Percentiles rank a stretch among this genome's conserved stretches.
Conservation (phyloP, 805 yeast genomes). For the Yarrowia osloensis region DNA sequence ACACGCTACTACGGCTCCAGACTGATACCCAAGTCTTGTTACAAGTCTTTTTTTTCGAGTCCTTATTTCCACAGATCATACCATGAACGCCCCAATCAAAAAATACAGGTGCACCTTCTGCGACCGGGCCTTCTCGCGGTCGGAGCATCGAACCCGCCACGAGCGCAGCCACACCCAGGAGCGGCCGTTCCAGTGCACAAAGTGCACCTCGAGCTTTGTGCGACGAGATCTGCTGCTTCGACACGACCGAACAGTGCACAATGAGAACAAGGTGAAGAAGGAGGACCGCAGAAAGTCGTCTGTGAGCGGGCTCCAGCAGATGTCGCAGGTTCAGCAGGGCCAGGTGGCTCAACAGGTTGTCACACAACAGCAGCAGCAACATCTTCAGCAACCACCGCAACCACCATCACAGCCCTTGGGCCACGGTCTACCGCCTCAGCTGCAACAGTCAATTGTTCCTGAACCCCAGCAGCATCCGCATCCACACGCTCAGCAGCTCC, state of each 20-base stretch:
- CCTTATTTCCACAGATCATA: background rate
- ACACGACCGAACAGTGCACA: slow-evolving; percentile 76
- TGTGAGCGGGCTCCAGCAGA: background rate
- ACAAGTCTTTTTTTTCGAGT: background rate
- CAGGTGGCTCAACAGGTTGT: background rate
- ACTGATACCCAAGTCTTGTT: slow-evolving; percentile 5
- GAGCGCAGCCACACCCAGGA: slow-evolving; percentile 80
- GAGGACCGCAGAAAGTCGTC: slow-evolving; percentile 11
- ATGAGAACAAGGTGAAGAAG: slow-evolving; percentile 19
- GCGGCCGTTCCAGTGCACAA: slow-evolving; percentile 73
- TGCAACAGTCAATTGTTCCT: background rate
- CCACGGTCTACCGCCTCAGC: background rate
- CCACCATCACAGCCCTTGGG: background rate
- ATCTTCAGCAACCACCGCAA: background rate
- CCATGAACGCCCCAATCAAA: slow-evolving; percentile 43
- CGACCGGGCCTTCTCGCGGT: slow-evolving; percentile 75
- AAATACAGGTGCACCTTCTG: slow-evolving; percentile 78
- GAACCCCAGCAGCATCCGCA: background rate
- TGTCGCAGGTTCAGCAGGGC: background rate
- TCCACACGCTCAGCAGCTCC: background rate
- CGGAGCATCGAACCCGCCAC: slow-evolving; percentile 76
- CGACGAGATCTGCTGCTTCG: slow-evolving; percentile 75
- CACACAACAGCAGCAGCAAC: background rate
- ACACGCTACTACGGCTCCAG: too few species aligned
- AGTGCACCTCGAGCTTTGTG: slow-evolving; percentile 72